phyloP scores from a whole-genome alignment of 805 yeast genomes.

The Cephaloascus fragrans region DNA sequence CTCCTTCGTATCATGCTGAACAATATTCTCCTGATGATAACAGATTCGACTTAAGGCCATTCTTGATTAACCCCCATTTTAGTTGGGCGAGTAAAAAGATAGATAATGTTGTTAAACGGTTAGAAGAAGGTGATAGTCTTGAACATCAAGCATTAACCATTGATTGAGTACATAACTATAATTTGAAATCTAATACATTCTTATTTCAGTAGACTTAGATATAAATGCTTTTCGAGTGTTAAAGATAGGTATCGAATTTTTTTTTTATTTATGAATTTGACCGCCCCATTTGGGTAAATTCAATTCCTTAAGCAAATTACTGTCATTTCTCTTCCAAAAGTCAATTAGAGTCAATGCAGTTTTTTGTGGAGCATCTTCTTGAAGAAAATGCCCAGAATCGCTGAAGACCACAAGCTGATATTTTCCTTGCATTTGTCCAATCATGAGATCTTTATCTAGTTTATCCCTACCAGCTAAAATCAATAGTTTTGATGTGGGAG shows the following conservation, averaged over 20 bases:
- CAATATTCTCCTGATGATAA: slow-evolving; percentile 98
- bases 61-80: slow-evolving; percentile 81
- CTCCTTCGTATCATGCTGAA: slow-evolving; percentile 97
- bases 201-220: too few species aligned
- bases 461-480: slow-evolving; percentile 85
- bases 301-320: slow-evolving; percentile 17
- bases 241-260: too few species aligned
- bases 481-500: slow-evolving; percentile 51
- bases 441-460: slow-evolving; percentile 73
- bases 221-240: too few species aligned
- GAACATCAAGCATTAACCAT: background rate
- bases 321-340: slow-evolving; percentile 36
- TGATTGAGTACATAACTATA: too few species aligned
- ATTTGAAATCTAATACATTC: too few species aligned
- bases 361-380: slow-evolving; percentile 76
- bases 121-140: slow-evolving; percentile 21
- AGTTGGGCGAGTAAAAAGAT: slow-evolving; percentile 86
- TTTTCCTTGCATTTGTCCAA: slow-evolving; percentile 98
- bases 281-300: slow-evolving; percentile 29
- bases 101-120: slow-evolving; percentile 62
- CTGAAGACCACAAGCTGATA: slow-evolving; percentile 78
- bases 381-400: slow-evolving; percentile 88
- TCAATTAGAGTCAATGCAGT: slow-evolving; percentile 47
- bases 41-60: slow-evolving; percentile 93
- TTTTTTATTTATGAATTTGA: slow-evolving; percentile 13